Conservation (phyloP, 345 rosid species). For the Jatropha curcas region DNA sequence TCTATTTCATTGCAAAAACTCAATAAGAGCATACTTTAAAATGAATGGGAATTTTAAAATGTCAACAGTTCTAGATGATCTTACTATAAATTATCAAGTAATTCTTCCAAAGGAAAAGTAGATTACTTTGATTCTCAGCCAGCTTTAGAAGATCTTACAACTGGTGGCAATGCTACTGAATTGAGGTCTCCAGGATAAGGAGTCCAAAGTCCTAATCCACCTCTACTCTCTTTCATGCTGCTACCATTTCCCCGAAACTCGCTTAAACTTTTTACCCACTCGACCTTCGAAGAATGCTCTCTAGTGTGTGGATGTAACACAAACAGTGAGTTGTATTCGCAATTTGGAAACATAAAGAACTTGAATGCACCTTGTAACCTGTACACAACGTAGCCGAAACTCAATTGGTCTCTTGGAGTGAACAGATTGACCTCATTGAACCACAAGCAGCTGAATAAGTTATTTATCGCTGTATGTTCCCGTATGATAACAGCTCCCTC, state of each 20-base stretch:
- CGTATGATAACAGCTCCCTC: constrained; percentile 93
- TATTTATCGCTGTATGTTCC: constrained; percentile 77
- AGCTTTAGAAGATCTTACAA: constrained; percentile 86
- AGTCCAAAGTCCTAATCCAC: constrained; percentile 94
- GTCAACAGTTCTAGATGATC: too few relatives aligned
- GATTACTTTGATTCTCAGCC: constrained; percentile 42
- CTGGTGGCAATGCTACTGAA: constrained; percentile 63
- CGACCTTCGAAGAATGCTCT: constrained; percentile 94
- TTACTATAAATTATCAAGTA: too few relatives aligned
- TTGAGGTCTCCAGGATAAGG: constrained; percentile 84
- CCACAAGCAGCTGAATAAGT: constrained; percentile 94
- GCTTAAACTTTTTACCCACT: constrained; percentile 79
- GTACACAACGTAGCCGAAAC: constrained; percentile 84
- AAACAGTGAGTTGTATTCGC: constrained; percentile 86
- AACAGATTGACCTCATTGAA: constrained; percentile 93
- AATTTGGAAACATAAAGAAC: constrained; percentile 86
- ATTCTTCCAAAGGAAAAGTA: not conserved
- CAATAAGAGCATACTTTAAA: too few relatives aligned
- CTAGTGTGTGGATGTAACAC: constrained; percentile 84
- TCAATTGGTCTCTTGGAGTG: constrained; percentile 98
- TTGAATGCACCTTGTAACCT: constrained; percentile 68
- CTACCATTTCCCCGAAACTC: constrained; percentile 84
- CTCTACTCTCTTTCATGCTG: constrained; percentile 74
- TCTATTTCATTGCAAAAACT: too few relatives aligned
- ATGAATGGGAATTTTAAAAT: too few relatives aligned